These are phyloP conservation scores for Nemophila menziesii DNA, from an alignment of 257 asterid genomes.

Conservation along the genomic window DNA sequence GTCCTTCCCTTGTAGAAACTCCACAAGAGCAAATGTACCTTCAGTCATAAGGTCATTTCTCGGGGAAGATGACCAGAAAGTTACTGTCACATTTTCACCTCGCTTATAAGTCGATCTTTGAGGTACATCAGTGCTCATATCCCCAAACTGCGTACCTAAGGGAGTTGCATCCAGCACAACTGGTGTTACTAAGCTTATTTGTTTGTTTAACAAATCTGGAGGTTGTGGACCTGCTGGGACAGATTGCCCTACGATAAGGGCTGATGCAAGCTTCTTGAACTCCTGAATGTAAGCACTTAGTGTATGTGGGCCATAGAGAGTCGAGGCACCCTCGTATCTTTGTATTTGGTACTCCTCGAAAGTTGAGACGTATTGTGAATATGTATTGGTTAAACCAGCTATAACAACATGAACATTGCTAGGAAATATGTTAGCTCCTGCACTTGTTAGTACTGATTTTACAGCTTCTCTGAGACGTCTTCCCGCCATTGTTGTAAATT, in stretches of 20 bases:
- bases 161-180: constrained; percentile 49
- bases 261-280: constrained; percentile 40
- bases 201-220: constrained; percentile 43
- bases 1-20: constrained; percentile 22
- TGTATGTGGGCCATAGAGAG: constrained; percentile 56
- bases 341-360: constrained; percentile 51
- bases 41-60: constrained; percentile 42
- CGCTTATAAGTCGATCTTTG: constrained; percentile 10
- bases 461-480: constrained; percentile 48
- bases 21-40: constrained; percentile 44
- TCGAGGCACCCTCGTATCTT: constrained; percentile 57
- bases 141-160: constrained; percentile 35
- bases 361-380: constrained; percentile 44
- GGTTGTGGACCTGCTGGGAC: constrained; percentile 28
- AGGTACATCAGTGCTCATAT: constrained; percentile 29
- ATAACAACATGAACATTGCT: constrained; percentile 27
- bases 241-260: constrained; percentile 25
- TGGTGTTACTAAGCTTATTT: constrained; percentile 26
- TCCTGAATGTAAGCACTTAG: constrained; percentile 60
- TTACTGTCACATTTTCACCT: constrained; percentile 31
- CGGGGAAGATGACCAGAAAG: constrained; percentile 48
- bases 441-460: constrained; percentile 31
- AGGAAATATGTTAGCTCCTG: constrained; percentile 33
- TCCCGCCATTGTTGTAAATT: constrained; percentile 64
- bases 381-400: constrained; percentile 54